Conservation (phyloP, 2,329 filamentous ascomycete genomes). For the Arthroderma sp. region DNA sequence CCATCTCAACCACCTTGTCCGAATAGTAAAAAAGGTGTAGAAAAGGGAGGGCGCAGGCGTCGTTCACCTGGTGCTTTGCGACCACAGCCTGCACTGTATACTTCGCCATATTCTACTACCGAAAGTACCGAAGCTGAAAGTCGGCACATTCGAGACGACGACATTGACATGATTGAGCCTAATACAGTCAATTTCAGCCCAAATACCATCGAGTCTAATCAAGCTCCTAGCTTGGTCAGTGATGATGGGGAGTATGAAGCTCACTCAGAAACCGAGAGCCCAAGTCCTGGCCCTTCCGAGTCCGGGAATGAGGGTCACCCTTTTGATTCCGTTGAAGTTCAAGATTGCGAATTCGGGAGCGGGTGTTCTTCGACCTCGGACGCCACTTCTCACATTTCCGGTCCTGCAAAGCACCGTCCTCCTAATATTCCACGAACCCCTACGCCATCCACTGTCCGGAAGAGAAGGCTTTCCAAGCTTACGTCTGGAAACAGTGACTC, state of each 20-base stretch:
- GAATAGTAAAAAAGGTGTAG: conserved; percentile 46
- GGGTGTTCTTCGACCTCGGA: conserved; percentile 17
- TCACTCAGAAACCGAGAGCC: conserved; percentile 52
- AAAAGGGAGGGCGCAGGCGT: conserved; percentile 26
- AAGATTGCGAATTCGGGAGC: conserved; percentile 30
- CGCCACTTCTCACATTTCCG: conserved; percentile 21
- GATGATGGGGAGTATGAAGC: conserved; percentile 61
- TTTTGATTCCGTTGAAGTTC: conserved; percentile 33
- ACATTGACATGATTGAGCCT: conserved; percentile 35
- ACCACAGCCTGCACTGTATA: conserved; percentile 19
- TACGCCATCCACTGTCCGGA: conserved; percentile 16
- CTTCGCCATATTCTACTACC: conserved; percentile 18
- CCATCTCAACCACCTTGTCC: conserved; percentile 38
- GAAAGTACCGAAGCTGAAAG: conserved; percentile 4
- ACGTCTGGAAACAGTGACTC: not conserved
- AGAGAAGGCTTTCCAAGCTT: conserved; percentile 16
- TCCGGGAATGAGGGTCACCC: conserved; percentile 42
- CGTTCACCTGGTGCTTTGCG: conserved; percentile 29
- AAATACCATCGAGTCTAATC: conserved; percentile 57
- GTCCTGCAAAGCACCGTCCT: conserved; percentile 18
- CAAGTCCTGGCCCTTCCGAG: conserved; percentile 33
- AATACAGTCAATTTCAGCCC: conserved; percentile 49
- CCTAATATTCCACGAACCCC: conserved; percentile 20
- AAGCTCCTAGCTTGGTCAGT: conserved; percentile 65
- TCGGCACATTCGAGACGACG: conserved; percentile 12